Conservation (phyloP, 2,329 filamentous ascomycete species). For the Blastomyces percursus region DNA sequence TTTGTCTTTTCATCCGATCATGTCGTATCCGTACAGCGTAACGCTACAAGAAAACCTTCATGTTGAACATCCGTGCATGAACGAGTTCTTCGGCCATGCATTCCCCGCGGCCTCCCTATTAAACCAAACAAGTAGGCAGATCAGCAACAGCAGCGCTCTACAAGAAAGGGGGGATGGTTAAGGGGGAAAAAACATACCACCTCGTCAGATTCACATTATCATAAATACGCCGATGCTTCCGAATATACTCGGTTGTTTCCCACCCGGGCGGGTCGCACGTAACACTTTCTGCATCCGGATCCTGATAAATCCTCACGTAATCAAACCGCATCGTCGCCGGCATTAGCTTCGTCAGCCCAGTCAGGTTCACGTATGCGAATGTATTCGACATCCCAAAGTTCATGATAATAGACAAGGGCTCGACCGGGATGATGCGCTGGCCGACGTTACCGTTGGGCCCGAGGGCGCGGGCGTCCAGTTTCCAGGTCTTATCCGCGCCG, state of each 20-base stretch:
- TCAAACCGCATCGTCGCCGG: constrained; percentile 58
- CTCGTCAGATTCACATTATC: constrained; percentile 52
- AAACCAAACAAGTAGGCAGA: not conserved
- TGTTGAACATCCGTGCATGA: constrained; percentile 48
- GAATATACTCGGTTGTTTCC: constrained; percentile 57
- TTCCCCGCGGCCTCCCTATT: constrained; percentile 41
- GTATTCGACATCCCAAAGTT: constrained; percentile 61
- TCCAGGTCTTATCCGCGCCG: constrained; percentile 54
- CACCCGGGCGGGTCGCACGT: constrained; percentile 60
- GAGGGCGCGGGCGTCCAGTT: constrained; percentile 47
- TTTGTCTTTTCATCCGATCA: not conserved
- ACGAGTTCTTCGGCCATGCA: constrained; percentile 50
- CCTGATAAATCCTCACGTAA: constrained; percentile 61
- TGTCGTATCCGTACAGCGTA: not conserved
- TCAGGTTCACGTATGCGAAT: constrained; percentile 52
- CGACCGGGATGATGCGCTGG: constrained; percentile 52
- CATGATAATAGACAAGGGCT: constrained; percentile 56
- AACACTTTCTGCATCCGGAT: constrained; percentile 45
- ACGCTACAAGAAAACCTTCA: too few relatives aligned
- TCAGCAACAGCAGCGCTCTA: constrained; percentile 5
- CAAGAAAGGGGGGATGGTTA: not conserved
- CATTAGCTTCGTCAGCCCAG: constrained; percentile 44
- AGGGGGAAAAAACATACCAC: constrained; percentile 38
- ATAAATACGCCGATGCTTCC: constrained; percentile 50
- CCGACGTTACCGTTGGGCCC: constrained; percentile 61